Conservation (phyloP, 2,329 filamentous ascomycete genomes). For the Mycosphaerelloides madeirae region DNA sequence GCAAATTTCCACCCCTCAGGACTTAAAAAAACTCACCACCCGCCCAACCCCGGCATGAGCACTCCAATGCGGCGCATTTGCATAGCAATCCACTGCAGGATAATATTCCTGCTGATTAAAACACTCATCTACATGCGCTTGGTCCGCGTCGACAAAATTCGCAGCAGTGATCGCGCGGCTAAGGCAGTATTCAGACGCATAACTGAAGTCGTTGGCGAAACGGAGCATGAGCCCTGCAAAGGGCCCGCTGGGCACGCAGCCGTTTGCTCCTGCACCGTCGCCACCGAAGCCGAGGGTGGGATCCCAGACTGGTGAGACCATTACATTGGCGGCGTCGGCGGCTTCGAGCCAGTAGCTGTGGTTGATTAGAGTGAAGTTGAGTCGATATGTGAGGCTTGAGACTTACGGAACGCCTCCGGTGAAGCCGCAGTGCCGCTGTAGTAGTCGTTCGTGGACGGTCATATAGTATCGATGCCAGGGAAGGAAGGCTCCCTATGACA, state of each 20-base stretch:
- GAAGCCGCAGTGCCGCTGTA: conserved; percentile 18
- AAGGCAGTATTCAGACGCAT: conserved; percentile 11
- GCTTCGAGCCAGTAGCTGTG: conserved; percentile 20
- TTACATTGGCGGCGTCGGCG: conserved; percentile 13
- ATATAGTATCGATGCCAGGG: conserved; percentile 23
- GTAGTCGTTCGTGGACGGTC: conserved; percentile 16
- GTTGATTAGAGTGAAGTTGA: neutral
- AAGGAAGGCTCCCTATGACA: conserved; percentile 13
- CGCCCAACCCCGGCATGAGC: conserved; percentile 18
- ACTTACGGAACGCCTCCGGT: conserved; percentile 16
- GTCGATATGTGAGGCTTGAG: neutral
- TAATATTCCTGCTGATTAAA: conserved; percentile 11
- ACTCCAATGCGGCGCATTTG: conserved; percentile 16
- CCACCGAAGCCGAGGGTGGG: conserved; percentile 15
- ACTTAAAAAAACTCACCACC: conserved; percentile 4
- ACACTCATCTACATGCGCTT: conserved; percentile 15
- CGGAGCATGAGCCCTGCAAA: conserved; percentile 16
- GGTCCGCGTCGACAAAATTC: conserved; percentile 10
- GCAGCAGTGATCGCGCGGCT: conserved; percentile 10
- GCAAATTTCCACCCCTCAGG: neutral
- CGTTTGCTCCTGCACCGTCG: conserved; percentile 5
- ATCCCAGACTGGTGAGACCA: conserved; percentile 15
- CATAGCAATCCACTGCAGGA: conserved; percentile 16
- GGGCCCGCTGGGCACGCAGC: conserved; percentile 16
- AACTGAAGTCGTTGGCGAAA: conserved; percentile 8